phyloP scores from a whole-genome alignment of 2,329 filamentous ascomycete genomes.

The Nigrospora osmanthi region DNA sequence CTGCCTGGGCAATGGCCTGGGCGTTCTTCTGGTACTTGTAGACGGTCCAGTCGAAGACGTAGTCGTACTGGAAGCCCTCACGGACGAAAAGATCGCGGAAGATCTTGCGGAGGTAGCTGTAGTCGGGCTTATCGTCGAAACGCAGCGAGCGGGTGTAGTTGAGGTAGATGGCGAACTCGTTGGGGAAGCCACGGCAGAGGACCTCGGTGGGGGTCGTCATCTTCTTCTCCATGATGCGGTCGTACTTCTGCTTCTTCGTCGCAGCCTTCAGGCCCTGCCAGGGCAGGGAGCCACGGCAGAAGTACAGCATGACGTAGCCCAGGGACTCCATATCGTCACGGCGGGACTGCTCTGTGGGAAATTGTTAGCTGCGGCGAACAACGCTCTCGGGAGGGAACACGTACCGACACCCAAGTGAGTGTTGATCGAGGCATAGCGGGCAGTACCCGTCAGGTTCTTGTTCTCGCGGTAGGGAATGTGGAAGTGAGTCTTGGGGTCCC shows the following conservation, averaged over 20 bases:
- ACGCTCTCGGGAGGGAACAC: slow-evolving; percentile 20
- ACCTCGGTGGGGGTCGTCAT: slow-evolving; percentile 99
- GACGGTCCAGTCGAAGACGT: slow-evolving; percentile 99
- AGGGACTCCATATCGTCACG: slow-evolving; percentile 99
- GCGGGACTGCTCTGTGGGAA: slow-evolving; percentile 78
- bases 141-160: slow-evolving; percentile 98
- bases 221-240: slow-evolving; percentile 99
- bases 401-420: slow-evolving; percentile 89
- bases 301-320: slow-evolving; percentile 99
- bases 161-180: slow-evolving; percentile 98
- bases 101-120: slow-evolving; percentile 99
- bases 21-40: slow-evolving; percentile 99
- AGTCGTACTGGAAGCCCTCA: slow-evolving; percentile 99
- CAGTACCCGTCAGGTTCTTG: slow-evolving; percentile 99
- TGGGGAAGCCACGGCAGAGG: slow-evolving; percentile 96
- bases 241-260: slow-evolving; percentile 99
- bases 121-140: slow-evolving; percentile 99
- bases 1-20: slow-evolving; percentile 82
- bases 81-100: slow-evolving; percentile 99
- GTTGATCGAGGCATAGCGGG: slow-evolving; percentile 98
- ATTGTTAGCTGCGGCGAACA: background rate
- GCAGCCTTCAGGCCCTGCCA: slow-evolving; percentile 99
- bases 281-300: slow-evolving; percentile 95
- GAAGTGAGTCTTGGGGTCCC: slow-evolving; percentile 99
- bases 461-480: slow-evolving; percentile 99